Conservation (phyloP, 345 rosid genomes). For the Capsella bursapastoris region DNA sequence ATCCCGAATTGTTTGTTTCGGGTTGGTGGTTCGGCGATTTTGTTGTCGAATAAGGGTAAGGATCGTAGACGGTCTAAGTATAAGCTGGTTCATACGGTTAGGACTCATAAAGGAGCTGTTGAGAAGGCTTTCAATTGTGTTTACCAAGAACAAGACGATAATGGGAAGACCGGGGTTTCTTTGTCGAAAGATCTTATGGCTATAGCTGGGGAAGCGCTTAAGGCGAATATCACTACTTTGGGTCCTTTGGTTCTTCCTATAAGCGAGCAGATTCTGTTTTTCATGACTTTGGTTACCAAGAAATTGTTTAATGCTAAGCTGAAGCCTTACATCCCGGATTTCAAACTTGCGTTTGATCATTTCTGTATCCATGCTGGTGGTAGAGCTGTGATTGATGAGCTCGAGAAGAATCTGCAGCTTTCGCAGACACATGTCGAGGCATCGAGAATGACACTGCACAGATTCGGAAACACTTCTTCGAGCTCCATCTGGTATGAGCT, state of each 20-base stretch:
- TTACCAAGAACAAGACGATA: conserved; percentile 84
- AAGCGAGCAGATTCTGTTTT: conserved; percentile 89
- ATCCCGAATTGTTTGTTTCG: conserved; percentile 90
- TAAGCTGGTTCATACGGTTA: conserved; percentile 78
- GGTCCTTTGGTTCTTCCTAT: conserved; percentile 94
- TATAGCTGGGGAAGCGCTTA: conserved; percentile 87
- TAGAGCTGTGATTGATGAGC: conserved; percentile 92
- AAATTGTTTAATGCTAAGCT: conserved; percentile 60
- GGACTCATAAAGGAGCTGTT: conserved; percentile 92
- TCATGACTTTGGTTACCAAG: conserved; percentile 67
- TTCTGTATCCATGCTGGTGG: conserved; percentile 94
- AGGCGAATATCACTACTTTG: conserved; percentile 80
- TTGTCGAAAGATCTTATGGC: conserved; percentile 91
- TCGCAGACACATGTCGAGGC: conserved; percentile 71
- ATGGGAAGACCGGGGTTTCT: conserved; percentile 81
- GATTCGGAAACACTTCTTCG: conserved; percentile 89
- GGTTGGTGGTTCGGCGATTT: conserved; percentile 76
- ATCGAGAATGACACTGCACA: conserved; percentile 84
- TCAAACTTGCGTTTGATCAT: conserved; percentile 90
- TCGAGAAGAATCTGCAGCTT: conserved; percentile 92
- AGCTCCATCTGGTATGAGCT: conserved; percentile 94
- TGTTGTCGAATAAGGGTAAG: conserved; percentile 63
- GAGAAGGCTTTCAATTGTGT: conserved; percentile 87
- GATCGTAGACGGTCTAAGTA: conserved; percentile 78
- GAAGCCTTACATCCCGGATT: conserved; percentile 92